Base-by-base conservation (phyloP, 2,329 filamentous ascomycete species). In the Tolypocladium cylindrosporum region DNA sequence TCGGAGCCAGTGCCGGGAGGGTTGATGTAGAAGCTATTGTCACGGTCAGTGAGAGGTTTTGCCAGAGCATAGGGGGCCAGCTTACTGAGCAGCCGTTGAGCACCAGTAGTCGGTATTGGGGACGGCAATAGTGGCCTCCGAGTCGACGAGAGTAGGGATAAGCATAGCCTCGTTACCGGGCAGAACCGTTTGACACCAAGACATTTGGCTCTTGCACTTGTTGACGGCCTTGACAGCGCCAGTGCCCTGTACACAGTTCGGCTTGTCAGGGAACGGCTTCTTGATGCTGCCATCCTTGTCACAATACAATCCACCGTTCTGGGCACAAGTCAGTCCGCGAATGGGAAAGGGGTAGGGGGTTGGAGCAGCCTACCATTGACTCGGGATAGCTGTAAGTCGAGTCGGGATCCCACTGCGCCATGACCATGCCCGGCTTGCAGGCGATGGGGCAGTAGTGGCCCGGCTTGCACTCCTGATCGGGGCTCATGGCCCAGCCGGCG, bases 151-250 rank as follows among this genome's bases (percentile, higher is more conserved):
- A n/a, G 88, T 92, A 19, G 88, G 88, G 65, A 91, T 91, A 64
- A 91, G 77, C 88, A 92, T 92, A 60, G 86, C 86, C 74, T 92
- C 89, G 66, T 90, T 87, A 55, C 89, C 89, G 21, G 89, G 89
- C 60, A 91, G 73, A 16, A 91, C 86, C 5, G 89, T 92, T 73
- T 92, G 89, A 72, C 89, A 92, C 73, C 89, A 90, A 3, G 89
- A 83, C 57, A 91, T 80, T 16, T 79, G 67, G 41, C 76, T 74
- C 51, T 82, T 79, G 61, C 80, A 82, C 64, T 86, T 85, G 75
- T 91, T 92, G 60, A 84, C 76, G 41, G 81, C 88, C 58, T 78
- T 75, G 57, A 92, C 79, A 9, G 83, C 69, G 50, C 86, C 87
- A 24, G 83, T 83, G 52, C 88, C 89, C 45, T 84, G 76, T 55